Conservation (phyloP, 2,329 filamentous ascomycete species). For the Penicillium sp. region DNA sequence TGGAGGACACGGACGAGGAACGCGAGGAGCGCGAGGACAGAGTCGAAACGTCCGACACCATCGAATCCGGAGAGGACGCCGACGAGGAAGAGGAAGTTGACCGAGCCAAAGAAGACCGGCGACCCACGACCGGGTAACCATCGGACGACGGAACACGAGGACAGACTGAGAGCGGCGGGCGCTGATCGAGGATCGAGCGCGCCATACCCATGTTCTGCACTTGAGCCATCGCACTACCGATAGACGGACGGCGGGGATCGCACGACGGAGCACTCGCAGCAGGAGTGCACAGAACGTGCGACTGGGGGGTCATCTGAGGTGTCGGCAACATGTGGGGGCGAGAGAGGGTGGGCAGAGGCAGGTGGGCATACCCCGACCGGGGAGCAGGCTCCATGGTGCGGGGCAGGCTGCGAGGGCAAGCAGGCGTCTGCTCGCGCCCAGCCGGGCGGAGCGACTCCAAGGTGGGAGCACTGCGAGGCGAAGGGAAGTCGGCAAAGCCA, state of each 20-base stretch:
- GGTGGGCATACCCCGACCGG: conserved; percentile 33
- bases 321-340: conserved; percentile 55
- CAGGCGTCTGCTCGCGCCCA: conserved; percentile 27
- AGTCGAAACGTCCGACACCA: conserved; percentile 55
- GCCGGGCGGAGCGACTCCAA: conserved; percentile 20
- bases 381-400: conserved; percentile 48
- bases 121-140: conserved; percentile 45
- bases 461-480: conserved; percentile 21
- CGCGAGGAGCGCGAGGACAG: conserved; percentile 51
- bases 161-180: conserved; percentile 34
- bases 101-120: conserved; percentile 45
- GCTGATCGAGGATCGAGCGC: conserved; percentile 52
- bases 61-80: conserved; percentile 55
- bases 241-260: conserved; percentile 49
- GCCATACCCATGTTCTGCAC: conserved; percentile 50
- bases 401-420: conserved; percentile 32
- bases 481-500: conserved; percentile 25
- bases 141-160: conserved; percentile 38
- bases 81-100: conserved; percentile 51
- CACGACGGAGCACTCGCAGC: conserved; percentile 51
- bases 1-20: conserved; percentile 45
- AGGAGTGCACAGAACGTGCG: conserved; percentile 52
- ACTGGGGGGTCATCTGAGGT: conserved; percentile 56
- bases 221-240: conserved; percentile 54
- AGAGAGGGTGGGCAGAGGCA: conserved; percentile 49